phyloP scores from a whole-genome alignment of 805 yeast genomes.

The Metschnikowia corniflorae region DNA sequence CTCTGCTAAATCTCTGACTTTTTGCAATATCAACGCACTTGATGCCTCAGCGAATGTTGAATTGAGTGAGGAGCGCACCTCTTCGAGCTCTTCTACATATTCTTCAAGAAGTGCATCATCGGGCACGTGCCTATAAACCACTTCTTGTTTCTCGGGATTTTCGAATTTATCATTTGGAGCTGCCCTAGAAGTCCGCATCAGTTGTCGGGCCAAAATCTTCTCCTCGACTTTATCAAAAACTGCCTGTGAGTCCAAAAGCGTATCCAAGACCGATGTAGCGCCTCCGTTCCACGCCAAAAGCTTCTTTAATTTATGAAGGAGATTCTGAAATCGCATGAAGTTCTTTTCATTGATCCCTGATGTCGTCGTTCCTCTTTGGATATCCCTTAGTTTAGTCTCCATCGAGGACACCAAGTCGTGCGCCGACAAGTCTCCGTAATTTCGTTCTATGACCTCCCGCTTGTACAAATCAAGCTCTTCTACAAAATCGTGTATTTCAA shows the following conservation, averaged over 20 bases:
- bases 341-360: slow-evolving; percentile 2
- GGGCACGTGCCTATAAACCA: slow-evolving; percentile 34
- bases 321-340: slow-evolving; percentile 3
- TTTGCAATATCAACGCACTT: slow-evolving; percentile 15
- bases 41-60: slow-evolving; percentile 17
- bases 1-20: slow-evolving; percentile 14
- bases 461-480: slow-evolving; percentile 8
- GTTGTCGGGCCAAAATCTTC: slow-evolving; percentile 2
- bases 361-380: slow-evolving; percentile 1
- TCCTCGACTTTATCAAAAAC: slow-evolving; percentile 20
- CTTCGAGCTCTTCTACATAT: slow-evolving; percentile 27
- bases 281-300: slow-evolving; percentile 46
- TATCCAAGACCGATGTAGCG: slow-evolving; percentile 54
- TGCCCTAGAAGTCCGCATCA: background rate
- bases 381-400: slow-evolving; percentile 4
- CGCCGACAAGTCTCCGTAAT: slow-evolving; percentile 6
- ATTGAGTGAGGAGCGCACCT: slow-evolving; percentile 21
- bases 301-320: slow-evolving; percentile 9
- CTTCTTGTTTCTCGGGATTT: background rate
- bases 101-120: slow-evolving; percentile 33
- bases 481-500: slow-evolving; percentile 11
- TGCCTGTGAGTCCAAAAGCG: slow-evolving; percentile 47
- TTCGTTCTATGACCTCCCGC: slow-evolving; percentile 4
- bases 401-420: slow-evolving; percentile 7
- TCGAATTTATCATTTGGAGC: background rate